phyloP scores from a whole-genome alignment of 1,284 basidiomycete genomes.

The Puccinia novopanici region DNA sequence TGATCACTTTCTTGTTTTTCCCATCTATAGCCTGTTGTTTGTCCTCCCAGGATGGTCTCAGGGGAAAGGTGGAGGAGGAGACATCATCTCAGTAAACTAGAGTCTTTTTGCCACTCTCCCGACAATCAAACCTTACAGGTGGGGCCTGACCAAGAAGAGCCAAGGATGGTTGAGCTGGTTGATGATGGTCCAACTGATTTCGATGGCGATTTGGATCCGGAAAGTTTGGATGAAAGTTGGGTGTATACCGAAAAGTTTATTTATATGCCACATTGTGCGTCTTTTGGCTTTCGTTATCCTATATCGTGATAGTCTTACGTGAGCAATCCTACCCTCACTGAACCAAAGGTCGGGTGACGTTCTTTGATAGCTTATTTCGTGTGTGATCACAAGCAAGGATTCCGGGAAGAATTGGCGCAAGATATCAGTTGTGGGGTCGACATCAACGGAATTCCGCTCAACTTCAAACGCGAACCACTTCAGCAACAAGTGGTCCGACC shows the following conservation, averaged over 20 bases:
- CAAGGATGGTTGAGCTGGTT: slow-evolving; percentile 50
- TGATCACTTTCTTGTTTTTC: too few relatives aligned
- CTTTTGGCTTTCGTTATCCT: neutral
- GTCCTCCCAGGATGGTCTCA: slow-evolving; percentile 63
- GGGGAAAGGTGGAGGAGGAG: slow-evolving; percentile 61
- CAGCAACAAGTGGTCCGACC: slow-evolving; percentile 40
- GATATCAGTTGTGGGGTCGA: slow-evolving; percentile 37
- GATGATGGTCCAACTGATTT: slow-evolving; percentile 58
- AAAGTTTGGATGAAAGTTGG: slow-evolving; percentile 63
- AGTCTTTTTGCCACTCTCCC: neutral
- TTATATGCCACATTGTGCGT: slow-evolving; percentile 56
- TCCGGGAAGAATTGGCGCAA: slow-evolving; percentile 54
- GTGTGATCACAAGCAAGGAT: slow-evolving; percentile 68
- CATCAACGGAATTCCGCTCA: slow-evolving; percentile 41
- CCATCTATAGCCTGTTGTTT: slow-evolving; percentile 60
- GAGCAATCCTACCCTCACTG: slow-evolving; percentile 52
- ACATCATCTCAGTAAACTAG: slow-evolving; percentile 27
- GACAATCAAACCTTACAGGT: neutral
- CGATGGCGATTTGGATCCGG: slow-evolving; percentile 65
- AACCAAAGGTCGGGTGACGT: slow-evolving; percentile 11
- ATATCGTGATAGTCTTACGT: slow-evolving; percentile 64
- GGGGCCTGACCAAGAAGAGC: slow-evolving; percentile 41
- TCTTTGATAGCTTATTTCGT: slow-evolving; percentile 64
- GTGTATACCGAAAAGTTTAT: slow-evolving; percentile 64
- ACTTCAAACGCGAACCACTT: slow-evolving; percentile 15